Evolutionary conservation across 495 filamentous ascomycete species (phyloP).

Genomic region (Neurospora sp.): DNA sequence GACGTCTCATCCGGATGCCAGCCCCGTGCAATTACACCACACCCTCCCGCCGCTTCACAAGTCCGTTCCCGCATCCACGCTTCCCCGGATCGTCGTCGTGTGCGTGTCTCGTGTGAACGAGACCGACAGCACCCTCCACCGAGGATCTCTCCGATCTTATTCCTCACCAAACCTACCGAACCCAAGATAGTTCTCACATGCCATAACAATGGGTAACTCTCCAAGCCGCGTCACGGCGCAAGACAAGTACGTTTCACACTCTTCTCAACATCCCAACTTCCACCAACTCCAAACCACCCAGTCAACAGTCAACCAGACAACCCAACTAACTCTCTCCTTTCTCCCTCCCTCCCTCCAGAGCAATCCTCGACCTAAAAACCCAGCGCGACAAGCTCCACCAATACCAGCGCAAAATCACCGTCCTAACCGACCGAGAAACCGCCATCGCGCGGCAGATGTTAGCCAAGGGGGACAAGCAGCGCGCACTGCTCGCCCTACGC

Average conservation of each 20-base stretch:
- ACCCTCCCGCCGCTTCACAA: neutral
- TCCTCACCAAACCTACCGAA: neutral
- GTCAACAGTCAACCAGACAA: neutral
- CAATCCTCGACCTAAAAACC: constrained; percentile 92
- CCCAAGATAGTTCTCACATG: neutral
- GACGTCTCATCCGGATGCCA: constrained; percentile 2
- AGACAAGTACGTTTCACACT: constrained; percentile 26
- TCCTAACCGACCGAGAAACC: constrained; percentile 75
- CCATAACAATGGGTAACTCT: constrained; percentile 31
- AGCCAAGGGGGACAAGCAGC: constrained; percentile 57
- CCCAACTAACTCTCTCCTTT: neutral
- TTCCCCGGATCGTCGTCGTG: neutral
- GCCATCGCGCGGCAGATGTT: constrained; percentile 76
- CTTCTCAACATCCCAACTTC: neutral
- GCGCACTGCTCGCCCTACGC: constrained; percentile 80
- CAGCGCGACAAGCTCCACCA: constrained; percentile 90
- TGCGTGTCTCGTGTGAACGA: neutral
- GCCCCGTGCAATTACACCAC: neutral
- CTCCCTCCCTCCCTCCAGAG: constrained; percentile 26
- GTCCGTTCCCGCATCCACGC: neutral
- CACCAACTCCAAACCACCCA: neutral
- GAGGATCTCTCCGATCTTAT: neutral
- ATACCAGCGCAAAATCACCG: constrained; percentile 79
- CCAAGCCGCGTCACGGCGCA: constrained; percentile 37
- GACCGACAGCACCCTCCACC: neutral